Evolutionary conservation across 129 eudicot genomes (phyloP).

Genomic region (Oenanthe sinensis): DNA sequence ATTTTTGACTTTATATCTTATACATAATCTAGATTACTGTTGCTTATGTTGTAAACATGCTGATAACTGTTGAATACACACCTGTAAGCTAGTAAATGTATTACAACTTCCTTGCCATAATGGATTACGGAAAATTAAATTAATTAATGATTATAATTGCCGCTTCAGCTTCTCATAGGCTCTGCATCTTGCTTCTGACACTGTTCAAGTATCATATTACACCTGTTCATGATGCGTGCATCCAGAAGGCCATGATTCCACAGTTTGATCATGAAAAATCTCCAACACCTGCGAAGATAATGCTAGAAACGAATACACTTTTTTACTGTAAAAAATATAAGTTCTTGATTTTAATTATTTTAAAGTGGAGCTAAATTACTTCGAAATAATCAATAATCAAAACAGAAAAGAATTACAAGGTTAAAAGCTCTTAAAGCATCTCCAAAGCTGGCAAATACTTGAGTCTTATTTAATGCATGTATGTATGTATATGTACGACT

Average conservation of each 20-base stretch:
- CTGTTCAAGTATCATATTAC: constrained; percentile 50
- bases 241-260: constrained; percentile 93
- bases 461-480: too few species aligned
- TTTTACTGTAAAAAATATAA: not conserved
- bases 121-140: not conserved
- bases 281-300: constrained; percentile 74
- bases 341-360: not conserved
- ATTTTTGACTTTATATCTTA: not conserved
- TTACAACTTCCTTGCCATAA: not conserved
- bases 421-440: not conserved
- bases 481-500: too few species aligned
- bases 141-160: not conserved
- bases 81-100: not conserved
- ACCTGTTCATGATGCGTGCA: constrained; percentile 59
- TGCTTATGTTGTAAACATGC: not conserved
- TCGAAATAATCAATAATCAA: too few species aligned
- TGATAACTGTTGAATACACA: not conserved
- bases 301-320: not conserved
- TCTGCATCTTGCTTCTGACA: constrained; percentile 36
- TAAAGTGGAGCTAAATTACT: not conserved
- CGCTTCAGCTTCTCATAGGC: constrained; percentile 19
- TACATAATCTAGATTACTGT: not conserved
- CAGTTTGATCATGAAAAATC: constrained; percentile 63
- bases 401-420: not conserved
- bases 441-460: not conserved